Evolutionary conservation across 2,329 filamentous ascomycete species (phyloP), one percentile per base, ranked within the genome.

Genomic region (Fusarium lyarnte): DNA sequence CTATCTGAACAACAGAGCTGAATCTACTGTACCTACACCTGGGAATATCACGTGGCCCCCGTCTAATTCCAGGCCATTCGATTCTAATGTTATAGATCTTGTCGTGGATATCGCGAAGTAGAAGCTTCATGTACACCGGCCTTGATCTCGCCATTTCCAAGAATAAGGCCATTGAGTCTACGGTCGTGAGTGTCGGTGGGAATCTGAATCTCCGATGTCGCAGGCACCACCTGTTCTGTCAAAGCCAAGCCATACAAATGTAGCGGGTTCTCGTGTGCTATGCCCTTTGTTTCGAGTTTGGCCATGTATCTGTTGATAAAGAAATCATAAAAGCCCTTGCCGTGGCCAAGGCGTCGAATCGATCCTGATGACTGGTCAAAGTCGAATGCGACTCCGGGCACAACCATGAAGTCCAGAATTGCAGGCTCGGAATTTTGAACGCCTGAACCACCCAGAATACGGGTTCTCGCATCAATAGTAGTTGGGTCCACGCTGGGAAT

Each of bases 241-340:
- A 99, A 88, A 75, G 94, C 93, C 79, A 98, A 87, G 67, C 94
- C 96, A 82, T 94, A 90, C 73, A 91, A 83, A 71, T 87, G 83
- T 78, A 88, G 80, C 77, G 84, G 79, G 61, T 79, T 78, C 57
- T 80, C 76, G 36, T 79, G 74, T 45, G 78, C 78, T 41, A 78
- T 79, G 45, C 79, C 78, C 61, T 79, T 78, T 52, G 81, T 73
- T 51, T 79, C 80, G 33, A 77, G 67, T 81, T 81, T 87, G 80
- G 87, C 79, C 58, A 84, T 80, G 77, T 95, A 97, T 75, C 92
- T 90, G 78, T 92, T 89, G 79, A 99, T 84, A 82, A 97, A 99
- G 81, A 91, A 93, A 84, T 99, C 96, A 85, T 99, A 99, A 84
- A 97, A 99, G 36, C 96, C 96, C 82, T 94, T 97, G 63, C 96